phyloP scores from a whole-genome alignment of 768 basidiomycete species.

The Mycena pura region DNA sequence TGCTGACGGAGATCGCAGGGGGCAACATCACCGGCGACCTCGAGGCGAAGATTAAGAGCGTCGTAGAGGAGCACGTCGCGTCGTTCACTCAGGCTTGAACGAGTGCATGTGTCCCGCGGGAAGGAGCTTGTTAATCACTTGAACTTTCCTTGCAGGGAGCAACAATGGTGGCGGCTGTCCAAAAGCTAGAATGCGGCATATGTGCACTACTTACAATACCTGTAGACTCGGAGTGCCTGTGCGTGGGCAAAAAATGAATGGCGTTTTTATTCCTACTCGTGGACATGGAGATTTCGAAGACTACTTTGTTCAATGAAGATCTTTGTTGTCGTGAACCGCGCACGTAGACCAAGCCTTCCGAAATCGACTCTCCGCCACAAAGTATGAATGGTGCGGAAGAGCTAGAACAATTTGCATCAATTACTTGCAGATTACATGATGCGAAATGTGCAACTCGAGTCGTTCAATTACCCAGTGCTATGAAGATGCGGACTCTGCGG shows the following conservation, averaged over 20 bases:
- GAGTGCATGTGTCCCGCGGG: not conserved
- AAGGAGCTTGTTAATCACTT: conserved; percentile 2
- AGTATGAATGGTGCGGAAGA: too few relatives aligned
- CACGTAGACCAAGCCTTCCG: too few relatives aligned
- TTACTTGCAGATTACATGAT: too few relatives aligned
- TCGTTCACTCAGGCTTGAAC: conserved; percentile 57
- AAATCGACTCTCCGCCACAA: too few relatives aligned
- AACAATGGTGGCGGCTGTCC: not conserved
- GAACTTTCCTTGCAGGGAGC: not conserved
- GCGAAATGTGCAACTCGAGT: too few relatives aligned
- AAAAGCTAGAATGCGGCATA: not conserved
- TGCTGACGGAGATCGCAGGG: conserved; percentile 85
- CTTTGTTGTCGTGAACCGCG: too few relatives aligned
- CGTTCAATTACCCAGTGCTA: too few relatives aligned
- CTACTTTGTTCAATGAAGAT: too few relatives aligned
- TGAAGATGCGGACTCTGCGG: too few relatives aligned
- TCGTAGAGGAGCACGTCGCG: conserved; percentile 87
- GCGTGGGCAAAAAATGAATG: conserved; percentile 19
- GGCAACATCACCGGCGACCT: conserved; percentile 89
- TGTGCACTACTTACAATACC: not conserved
- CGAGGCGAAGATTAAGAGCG: conserved; percentile 94
- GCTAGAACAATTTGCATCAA: too few relatives aligned
- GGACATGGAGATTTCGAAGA: not conserved
- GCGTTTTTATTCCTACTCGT: conserved; percentile 7
- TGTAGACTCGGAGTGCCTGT: conserved; percentile 15